phyloP scores from a whole-genome alignment of 1,284 basidiomycete genomes.

The Naganishia cerealis region DNA sequence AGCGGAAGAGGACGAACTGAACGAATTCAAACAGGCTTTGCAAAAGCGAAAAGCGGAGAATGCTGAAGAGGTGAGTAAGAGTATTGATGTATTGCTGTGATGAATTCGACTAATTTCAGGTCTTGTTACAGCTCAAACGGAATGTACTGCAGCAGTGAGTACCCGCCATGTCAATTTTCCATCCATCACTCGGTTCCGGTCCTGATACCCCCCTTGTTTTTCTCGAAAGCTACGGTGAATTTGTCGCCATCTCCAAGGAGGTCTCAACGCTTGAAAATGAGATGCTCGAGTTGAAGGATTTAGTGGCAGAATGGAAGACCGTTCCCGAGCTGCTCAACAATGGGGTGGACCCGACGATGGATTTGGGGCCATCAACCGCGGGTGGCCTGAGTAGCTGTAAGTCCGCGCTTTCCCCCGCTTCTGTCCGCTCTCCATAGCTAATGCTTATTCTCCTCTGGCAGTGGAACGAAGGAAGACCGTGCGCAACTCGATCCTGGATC shows the following conservation, averaged over 20 bases:
- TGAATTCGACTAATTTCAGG: neutral
- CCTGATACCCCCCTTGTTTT: neutral
- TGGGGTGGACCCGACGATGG: conserved; percentile 22
- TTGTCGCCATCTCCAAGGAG: conserved; percentile 94
- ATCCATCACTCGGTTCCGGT: neutral
- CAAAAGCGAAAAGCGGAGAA: conserved; percentile 46
- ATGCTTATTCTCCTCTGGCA: conserved; percentile 27
- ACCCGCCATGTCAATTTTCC: conserved; percentile 4
- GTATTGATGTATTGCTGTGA: neutral
- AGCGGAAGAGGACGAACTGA: conserved; percentile 52
- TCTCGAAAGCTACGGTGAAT: conserved; percentile 78
- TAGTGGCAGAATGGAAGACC: conserved; percentile 88
- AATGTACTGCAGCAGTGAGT: conserved; percentile 86
- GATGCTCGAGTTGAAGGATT: conserved; percentile 93
- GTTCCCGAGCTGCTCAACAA: conserved; percentile 76
- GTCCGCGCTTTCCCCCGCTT: neutral
- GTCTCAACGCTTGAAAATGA: conserved; percentile 95
- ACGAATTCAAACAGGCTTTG: conserved; percentile 50
- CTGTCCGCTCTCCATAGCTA: conserved; percentile 11
- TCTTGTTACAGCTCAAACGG: conserved; percentile 65
- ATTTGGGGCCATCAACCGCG: conserved; percentile 52
- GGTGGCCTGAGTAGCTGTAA: conserved; percentile 4
- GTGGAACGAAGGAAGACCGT: conserved; percentile 66
- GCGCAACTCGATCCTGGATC: conserved; percentile 86
- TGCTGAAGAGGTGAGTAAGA: conserved; percentile 43